Conservation (phyloP, 2,329 filamentous ascomycete species). For the Pseudogymnoascus sp. region DNA sequence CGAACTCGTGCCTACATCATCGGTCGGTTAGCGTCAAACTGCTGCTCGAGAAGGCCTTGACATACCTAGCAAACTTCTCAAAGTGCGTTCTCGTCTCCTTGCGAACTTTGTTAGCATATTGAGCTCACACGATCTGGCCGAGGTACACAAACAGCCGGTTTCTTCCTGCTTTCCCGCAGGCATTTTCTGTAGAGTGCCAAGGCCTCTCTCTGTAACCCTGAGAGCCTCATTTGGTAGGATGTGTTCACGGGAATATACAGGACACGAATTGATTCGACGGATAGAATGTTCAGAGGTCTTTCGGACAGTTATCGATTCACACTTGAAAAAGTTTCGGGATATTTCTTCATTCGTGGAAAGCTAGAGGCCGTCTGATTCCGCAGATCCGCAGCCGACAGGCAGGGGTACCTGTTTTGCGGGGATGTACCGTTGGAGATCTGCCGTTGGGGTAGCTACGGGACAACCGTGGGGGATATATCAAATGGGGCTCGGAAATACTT, state of each 20-base stretch:
- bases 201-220: slow-evolving; percentile 86
- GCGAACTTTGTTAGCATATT: slow-evolving; percentile 7
- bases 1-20: slow-evolving; percentile 59
- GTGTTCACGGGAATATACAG: background rate
- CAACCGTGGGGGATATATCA: background rate
- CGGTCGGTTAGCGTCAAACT: slow-evolving; percentile 2
- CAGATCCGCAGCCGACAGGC: background rate
- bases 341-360: slow-evolving; percentile 8
- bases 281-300: background rate
- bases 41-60: slow-evolving; percentile 13
- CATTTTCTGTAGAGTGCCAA: slow-evolving; percentile 79
- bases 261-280: background rate
- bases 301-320: background rate
- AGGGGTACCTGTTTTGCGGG: slow-evolving; percentile 3
- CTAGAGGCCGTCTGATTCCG: slow-evolving; percentile 5
- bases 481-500: slow-evolving; percentile 9
- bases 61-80: slow-evolving; percentile 53
- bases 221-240: slow-evolving; percentile 45
- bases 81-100: slow-evolving; percentile 54
- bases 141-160: slow-evolving; percentile 54
- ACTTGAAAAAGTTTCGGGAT: background rate
- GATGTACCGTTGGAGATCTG: background rate
- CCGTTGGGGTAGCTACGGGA: slow-evolving; percentile 1
- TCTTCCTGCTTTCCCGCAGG: slow-evolving; percentile 69
- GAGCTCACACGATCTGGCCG: slow-evolving; percentile 1